Percentiles rank a stretch among this genome's conserved stretches.
These are phyloP conservation scores for Tetrapisispora iriomotensis DNA, from an alignment of 805 yeast genomes.

Conservation along the genomic window DNA sequence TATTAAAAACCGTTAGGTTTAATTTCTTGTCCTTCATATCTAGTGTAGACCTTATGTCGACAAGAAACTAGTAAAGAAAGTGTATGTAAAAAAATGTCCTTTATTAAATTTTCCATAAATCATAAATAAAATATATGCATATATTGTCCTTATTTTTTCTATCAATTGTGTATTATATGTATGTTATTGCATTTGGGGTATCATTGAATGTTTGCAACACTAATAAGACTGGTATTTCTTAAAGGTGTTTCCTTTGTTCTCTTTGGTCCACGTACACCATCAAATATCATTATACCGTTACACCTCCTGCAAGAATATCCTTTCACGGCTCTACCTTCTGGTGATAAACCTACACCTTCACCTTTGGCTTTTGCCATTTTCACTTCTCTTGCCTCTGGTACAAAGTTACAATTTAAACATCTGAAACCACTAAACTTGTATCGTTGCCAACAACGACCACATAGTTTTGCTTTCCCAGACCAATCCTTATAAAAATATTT, in stretches of 20 bases:
- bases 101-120: too few relatives aligned
- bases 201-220: not conserved
- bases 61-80: too few relatives aligned
- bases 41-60: too few relatives aligned
- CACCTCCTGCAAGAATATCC: constrained; percentile 14
- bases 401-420: constrained; percentile 18
- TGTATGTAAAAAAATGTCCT: too few relatives aligned
- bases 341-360: constrained; percentile 7
- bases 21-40: too few relatives aligned
- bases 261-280: constrained; percentile 11
- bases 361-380: constrained; percentile 12
- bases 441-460: constrained; percentile 21
- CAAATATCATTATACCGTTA: constrained; percentile 11
- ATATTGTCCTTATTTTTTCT: not conserved
- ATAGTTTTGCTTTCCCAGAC: constrained; percentile 18
- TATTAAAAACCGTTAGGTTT: too few relatives aligned
- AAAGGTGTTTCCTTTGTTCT: not conserved
- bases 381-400: constrained; percentile 19
- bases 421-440: constrained; percentile 19
- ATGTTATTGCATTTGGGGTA: not conserved
- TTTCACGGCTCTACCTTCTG: constrained; percentile 11
- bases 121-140: too few relatives aligned
- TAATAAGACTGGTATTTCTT: not conserved
- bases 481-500: constrained; percentile 20
- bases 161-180: not conserved